Base-by-base conservation (phyloP, 495 filamentous ascomycete species). In the Aspergillus coremiiformis region DNA sequence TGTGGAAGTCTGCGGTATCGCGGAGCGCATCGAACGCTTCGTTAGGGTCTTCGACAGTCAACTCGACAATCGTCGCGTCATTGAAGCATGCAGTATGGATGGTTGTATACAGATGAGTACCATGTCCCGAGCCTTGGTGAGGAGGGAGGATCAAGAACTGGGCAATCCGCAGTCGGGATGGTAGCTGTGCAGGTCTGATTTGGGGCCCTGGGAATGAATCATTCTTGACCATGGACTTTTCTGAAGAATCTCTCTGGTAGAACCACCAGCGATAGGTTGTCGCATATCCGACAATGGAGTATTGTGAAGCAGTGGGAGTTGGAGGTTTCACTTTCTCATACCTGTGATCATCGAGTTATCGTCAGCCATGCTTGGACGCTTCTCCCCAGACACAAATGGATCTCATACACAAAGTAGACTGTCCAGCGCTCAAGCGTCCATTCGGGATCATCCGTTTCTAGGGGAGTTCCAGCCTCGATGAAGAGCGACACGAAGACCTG, bases 41-140 rank as follows among this genome's bases (percentile, higher is more conserved):
- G 60, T 90, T 96, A 0, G 93, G 93, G 59, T 97, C 91, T 68
- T 99, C 93, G 17, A 99, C 87, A 0, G 92, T 93, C 57, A 99
- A 76, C 65, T 99, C 93, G 43, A 78, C 71, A 23, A 87, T 82
- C 19, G 80, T 78, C 0, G 79, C 57, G 43, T 84, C 77, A 21
- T 74, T 65, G 51, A 83, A 73, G 62, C 86, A 87, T 53, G 78
- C 68, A 0, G 73, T 63, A 55, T 86, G 85, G 58, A 97, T 86
- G 30, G 82, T 75, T 48, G 80, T 81, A 74, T 96, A 98, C 47
- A 98, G 81, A 37, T 82, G 74, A 14, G 82, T 78, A 43, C 94
- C 93, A 55, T 93, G 82, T 17, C 87, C 87, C 44, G 83, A 79
- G 49, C 76, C 71, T 64, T 95, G 90, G 66, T 87, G 95, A 19